Base-by-base conservation (phyloP, 2,329 filamentous ascomycete species). In the Apiospora hydei region DNA sequence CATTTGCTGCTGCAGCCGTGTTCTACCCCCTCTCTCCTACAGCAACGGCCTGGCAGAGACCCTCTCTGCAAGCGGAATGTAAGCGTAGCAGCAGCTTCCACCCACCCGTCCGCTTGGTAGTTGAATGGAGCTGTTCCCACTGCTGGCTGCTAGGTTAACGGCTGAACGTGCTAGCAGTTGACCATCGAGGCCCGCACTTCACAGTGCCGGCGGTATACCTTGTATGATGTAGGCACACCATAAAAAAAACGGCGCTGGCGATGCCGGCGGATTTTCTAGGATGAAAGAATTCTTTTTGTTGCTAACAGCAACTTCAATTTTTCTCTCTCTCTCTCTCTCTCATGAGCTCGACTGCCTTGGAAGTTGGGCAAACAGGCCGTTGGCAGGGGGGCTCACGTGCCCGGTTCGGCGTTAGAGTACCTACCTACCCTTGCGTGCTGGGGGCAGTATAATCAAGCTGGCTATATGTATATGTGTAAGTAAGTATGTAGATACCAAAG, bases 371-470 rank as follows among this genome's bases (percentile, higher is more conserved):
- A 38, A 13, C 16, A 30, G 24, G 24, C 14, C 6, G 6, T 57
- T 6, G 51, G 16, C 8, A 64, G 57, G 57, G 57, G n/a, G 57
- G n/a, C 34, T 64, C 57, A 64, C 57, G 57, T 64, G 57, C 53
- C 30, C 30, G 53, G 30, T 61, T 38, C 53, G 30, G 53, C 30
- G 53, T 38, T 61, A 61, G 30, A 18, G 38, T 38, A 41, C 26
- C 26, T 30, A 3, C 26, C 26, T 3, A 30, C 34, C 57, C 57
- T 64, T n/a, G 57, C 21, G 57, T 14, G 57, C 34, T 18, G 16
- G 57, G 57, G 57, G 57, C 44, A 14, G 34, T 38, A 38, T n/a
- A n/a, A 21, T n/a, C 16, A 61, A 61, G 53, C 30, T 18, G 30
- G 30, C 13, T 43, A 43, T 43, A 8, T 43, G 13, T 43, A 30